Percentiles rank a stretch among this genome's conserved stretches.
Conservation (phyloP, 495 filamentous ascomycete species). For the Xanthoparmelia taractica region DNA sequence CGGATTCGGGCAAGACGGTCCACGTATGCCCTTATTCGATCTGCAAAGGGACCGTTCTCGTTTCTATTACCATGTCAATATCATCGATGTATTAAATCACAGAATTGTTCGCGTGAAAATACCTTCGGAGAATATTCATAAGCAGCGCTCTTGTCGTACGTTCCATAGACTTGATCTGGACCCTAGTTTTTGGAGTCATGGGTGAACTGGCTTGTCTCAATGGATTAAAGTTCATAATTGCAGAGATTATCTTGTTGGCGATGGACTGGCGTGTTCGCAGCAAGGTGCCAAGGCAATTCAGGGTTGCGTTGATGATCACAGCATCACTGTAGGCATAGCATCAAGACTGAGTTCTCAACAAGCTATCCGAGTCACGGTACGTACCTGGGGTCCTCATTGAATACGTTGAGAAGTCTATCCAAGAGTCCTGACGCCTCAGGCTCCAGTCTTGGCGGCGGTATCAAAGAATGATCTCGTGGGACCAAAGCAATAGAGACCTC, state of each 20-base stretch:
- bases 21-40: slow-evolving; percentile 72
- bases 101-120: slow-evolving; percentile 23
- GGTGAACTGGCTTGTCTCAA: slow-evolving; percentile 66
- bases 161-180: slow-evolving; percentile 87
- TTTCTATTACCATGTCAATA: slow-evolving; percentile 45
- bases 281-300: slow-evolving; percentile 77
- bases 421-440: slow-evolving; percentile 84
- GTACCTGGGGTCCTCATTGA: slow-evolving; percentile 80
- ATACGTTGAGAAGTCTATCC: slow-evolving; percentile 76
- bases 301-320: slow-evolving; percentile 80
- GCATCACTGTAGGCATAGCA: slow-evolving; percentile 55
- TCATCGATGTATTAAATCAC: not conserved
- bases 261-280: slow-evolving; percentile 73
- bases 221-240: slow-evolving; percentile 87
- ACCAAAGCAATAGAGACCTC: slow-evolving; percentile 84
- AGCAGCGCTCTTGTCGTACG: slow-evolving; percentile 79
- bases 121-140: slow-evolving; percentile 72
- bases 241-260: slow-evolving; percentile 73
- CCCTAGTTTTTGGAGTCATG: slow-evolving; percentile 66
- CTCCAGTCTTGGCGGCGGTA: slow-evolving; percentile 73
- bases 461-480: slow-evolving; percentile 67
- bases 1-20: slow-evolving; percentile 68
- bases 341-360: slow-evolving; percentile 16
- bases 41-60: slow-evolving; percentile 55
- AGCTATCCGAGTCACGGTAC: slow-evolving; percentile 21